Base-by-base conservation (phyloP, 345 rosid genomes). In the Abelmoschus esculentus region DNA sequence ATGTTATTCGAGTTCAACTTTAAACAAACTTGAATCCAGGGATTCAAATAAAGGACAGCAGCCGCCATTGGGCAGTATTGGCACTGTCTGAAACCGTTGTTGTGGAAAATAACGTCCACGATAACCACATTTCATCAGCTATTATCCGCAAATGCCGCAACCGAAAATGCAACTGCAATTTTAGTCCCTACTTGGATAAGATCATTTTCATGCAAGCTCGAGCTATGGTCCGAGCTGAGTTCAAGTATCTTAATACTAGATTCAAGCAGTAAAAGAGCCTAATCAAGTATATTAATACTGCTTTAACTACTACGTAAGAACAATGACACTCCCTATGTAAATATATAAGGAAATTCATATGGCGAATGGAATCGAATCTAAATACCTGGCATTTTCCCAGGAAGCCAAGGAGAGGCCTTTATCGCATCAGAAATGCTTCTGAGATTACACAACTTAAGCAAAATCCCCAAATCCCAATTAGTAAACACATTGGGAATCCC, bases 401-500 rank as follows among this genome's bases (percentile, higher is more conserved):
- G 73, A 75, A 89, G 87, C 58, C 50, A 68, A 1, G 65, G 77
- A 26, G 93, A 92, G 28, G 74, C 74, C 63, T 70, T 83, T 17
- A 92, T 79, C 6, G 86, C 80, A 52, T 65, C 72, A 0, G 57
- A 70, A 57, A 87, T 82, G 79, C 78, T 82, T 77, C 56, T 56
- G 5, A 66, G 46, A 56, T 87, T 80, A 80, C 88, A 65, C 46
- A 44, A 65, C 26, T 64, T 66, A 73, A 89, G 46, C 86, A 91
- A 83, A 80, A 82, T 78, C 81, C 84, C 76, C 61, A 92, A 52
- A 74, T 92, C 96, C 46, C 77, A 75, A 63, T 31, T 66, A 57
- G 52, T 71, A 40, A 89, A 89, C n/a, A 12, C 71, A 1, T 61
- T 72, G 0, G 98, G 96, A 68, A 92, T 80, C 29, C 92, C 98